These are phyloP conservation scores for Sclerotiophoma versabilis DNA, from an alignment of 2,329 filamentous ascomycete species.

Conservation along the genomic window DNA sequence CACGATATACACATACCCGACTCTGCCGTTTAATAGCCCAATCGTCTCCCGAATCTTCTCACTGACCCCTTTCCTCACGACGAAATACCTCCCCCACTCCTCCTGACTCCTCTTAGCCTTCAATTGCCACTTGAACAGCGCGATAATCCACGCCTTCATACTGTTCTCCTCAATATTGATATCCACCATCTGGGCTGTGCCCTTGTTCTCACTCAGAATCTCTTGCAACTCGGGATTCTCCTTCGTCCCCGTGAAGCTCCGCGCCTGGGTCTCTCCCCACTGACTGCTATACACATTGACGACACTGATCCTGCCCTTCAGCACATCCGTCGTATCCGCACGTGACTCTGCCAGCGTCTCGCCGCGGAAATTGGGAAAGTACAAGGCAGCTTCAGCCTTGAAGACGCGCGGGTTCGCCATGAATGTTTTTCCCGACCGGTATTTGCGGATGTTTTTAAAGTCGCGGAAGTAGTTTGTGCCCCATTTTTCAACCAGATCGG, in stretches of 20 bases:
- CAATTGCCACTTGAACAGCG: slow-evolving; percentile 61
- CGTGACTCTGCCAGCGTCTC: slow-evolving; percentile 67
- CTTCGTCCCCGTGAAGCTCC: slow-evolving; percentile 69
- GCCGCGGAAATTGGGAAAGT: slow-evolving; percentile 91
- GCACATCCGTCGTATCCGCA: slow-evolving; percentile 74
- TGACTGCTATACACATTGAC: slow-evolving; percentile 76
- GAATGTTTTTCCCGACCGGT: slow-evolving; percentile 89
- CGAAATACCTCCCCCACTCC: slow-evolving; percentile 65
- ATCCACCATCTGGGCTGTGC: slow-evolving; percentile 76
- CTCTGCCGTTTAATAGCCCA: slow-evolving; percentile 83
- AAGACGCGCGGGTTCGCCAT: slow-evolving; percentile 85
- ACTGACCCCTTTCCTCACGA: slow-evolving; percentile 64
- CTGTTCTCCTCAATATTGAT: slow-evolving; percentile 88
- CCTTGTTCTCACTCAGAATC: slow-evolving; percentile 62
- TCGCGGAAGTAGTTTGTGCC: slow-evolving; percentile 93
- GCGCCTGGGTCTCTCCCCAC: slow-evolving; percentile 85
- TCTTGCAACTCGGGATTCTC: slow-evolving; percentile 74
- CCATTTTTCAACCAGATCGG: slow-evolving; percentile 78
- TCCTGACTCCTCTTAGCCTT: slow-evolving; percentile 56
- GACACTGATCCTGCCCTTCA: slow-evolving; percentile 77
- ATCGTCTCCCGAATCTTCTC: slow-evolving; percentile 65
- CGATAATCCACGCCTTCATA: slow-evolving; percentile 66
- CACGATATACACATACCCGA: slow-evolving; percentile 91
- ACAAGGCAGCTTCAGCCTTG: slow-evolving; percentile 80
- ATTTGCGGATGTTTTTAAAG: slow-evolving; percentile 80